Evolutionary conservation across 192 early-diverging fungal genomes (phyloP), one percentile per base, ranked within the genome.

Genomic region (Funneliformis geosporum): DNA sequence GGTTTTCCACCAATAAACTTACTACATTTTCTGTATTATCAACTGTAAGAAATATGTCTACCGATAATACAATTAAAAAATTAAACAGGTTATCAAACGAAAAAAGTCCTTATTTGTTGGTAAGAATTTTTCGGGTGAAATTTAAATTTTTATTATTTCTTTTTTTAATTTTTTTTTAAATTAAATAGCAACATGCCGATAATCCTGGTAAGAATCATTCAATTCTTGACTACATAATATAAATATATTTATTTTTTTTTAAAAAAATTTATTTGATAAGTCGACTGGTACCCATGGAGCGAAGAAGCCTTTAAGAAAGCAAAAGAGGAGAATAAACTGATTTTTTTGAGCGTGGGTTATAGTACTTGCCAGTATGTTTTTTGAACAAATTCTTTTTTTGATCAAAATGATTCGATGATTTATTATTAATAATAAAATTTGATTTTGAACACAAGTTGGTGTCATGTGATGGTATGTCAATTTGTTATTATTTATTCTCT

Each of bases 231-330:
- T 47, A n/a, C 25, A 23, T 43, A 42, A 11, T 28, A 46, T 47
- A 46, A 46, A 46, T 47, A 33, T 69, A 21, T 14, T 8, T 73
- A 73, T 8, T 8, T 25, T 33, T 55, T 73, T 18, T 27, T 27
- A 47, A 72, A 40, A 21, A 6, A 73, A n/a, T 55, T 42, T 42
- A 28, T 66, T 77, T 11, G 5, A 42, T 5, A 60, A 69, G 87
- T 88, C 12, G 90, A 92, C 78, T 92, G 91, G 91, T 90, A 88
- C 80, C 89, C 91, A 42, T 92, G 91, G 91, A 83, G 89, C 9
- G 75, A 89, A 76, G 89, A 90, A 75, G 91, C 91, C 9, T 91
- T 92, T 65, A 66, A 81, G 25, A 84, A 84, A 47, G 89, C 91
- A 11, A 71, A 77, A 42, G 40, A 81, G n/a, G 83, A 89, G 74